phyloP scores from a whole-genome alignment of 2,329 filamentous ascomycete species.

The Apiospora aurea region DNA sequence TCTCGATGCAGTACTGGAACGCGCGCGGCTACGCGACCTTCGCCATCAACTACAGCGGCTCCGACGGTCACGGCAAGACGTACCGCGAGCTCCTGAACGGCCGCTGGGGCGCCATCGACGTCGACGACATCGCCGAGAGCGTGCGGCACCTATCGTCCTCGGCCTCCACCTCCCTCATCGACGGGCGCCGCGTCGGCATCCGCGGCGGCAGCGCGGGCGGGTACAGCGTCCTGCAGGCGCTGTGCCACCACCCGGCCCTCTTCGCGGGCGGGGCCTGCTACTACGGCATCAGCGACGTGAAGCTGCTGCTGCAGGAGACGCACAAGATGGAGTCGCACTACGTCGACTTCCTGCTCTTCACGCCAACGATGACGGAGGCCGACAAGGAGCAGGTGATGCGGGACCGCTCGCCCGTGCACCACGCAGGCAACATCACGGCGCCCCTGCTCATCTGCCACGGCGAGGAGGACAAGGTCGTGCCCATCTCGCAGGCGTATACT shows the following conservation, averaged over 20 bases:
- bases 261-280: slow-evolving; percentile 58
- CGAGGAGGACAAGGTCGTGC: slow-evolving; percentile 62
- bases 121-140: slow-evolving; percentile 56
- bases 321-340: slow-evolving; percentile 66
- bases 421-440: slow-evolving; percentile 54
- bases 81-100: slow-evolving; percentile 58
- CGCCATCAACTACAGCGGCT: slow-evolving; percentile 60
- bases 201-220: slow-evolving; percentile 60
- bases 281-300: slow-evolving; percentile 60
- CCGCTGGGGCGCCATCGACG: slow-evolving; percentile 58
- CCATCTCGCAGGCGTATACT: slow-evolving; percentile 60
- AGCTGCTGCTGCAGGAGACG: slow-evolving; percentile 52
- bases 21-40: slow-evolving; percentile 60
- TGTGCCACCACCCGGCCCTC: slow-evolving; percentile 52
- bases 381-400: slow-evolving; percentile 50
- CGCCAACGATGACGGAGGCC: slow-evolving; percentile 42
- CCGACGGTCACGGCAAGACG: slow-evolving; percentile 56
- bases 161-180: slow-evolving; percentile 45
- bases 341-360: slow-evolving; percentile 52
- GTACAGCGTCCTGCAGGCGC: slow-evolving; percentile 58
- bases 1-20: slow-evolving; percentile 59
- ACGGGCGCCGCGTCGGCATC: slow-evolving; percentile 51
- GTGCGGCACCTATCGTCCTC: slow-evolving; percentile 54
- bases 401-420: slow-evolving; percentile 56
- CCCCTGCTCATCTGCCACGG: slow-evolving; percentile 66